Percentiles rank a stretch among this genome's conserved stretches.
phyloP scores from a whole-genome alignment of 805 yeast genomes.

The Yarrowia osloensis region DNA sequence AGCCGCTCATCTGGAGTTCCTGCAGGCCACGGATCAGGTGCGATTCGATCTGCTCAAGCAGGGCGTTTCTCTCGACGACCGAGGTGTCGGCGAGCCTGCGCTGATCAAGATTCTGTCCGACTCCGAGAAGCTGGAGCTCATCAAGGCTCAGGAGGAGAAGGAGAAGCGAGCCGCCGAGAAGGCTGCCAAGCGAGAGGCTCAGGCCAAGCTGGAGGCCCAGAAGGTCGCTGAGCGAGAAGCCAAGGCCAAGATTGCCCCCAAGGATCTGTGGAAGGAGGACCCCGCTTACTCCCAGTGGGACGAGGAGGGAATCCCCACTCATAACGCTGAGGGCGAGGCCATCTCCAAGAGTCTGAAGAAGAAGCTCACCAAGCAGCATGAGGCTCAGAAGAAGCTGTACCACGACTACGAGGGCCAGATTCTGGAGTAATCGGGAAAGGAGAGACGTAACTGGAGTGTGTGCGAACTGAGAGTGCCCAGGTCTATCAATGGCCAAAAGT shows the following conservation, averaged over 20 bases:
- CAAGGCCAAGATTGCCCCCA: constrained; percentile 70
- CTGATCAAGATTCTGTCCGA: constrained; percentile 76
- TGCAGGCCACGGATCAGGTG: constrained; percentile 71
- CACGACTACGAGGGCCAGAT: constrained; percentile 52
- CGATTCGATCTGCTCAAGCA: constrained; percentile 71
- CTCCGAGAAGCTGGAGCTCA: constrained; percentile 66
- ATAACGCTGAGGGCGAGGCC: constrained; percentile 68
- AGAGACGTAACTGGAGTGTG: not conserved
- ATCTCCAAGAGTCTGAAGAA: constrained; percentile 82
- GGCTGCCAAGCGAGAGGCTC: constrained; percentile 55
- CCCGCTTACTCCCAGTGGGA: constrained; percentile 76
- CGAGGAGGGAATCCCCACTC: constrained; percentile 77
- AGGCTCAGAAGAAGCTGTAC: constrained; percentile 78
- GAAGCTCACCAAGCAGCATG: constrained; percentile 76
- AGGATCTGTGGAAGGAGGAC: constrained; percentile 65
- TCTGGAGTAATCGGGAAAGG: not conserved
- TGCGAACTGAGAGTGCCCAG: not conserved
- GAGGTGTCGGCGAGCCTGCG: constrained; percentile 75
- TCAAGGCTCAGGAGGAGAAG: constrained; percentile 58
- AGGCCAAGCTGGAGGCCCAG: constrained; percentile 40
- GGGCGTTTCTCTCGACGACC: constrained; percentile 87
- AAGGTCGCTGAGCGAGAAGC: constrained; percentile 58
- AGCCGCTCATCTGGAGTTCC: constrained; percentile 53
- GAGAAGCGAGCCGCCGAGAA: constrained; percentile 56
- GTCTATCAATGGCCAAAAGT: no score